Base-by-base conservation (phyloP, 306 rosid species). In the Neltuma alba region DNA sequence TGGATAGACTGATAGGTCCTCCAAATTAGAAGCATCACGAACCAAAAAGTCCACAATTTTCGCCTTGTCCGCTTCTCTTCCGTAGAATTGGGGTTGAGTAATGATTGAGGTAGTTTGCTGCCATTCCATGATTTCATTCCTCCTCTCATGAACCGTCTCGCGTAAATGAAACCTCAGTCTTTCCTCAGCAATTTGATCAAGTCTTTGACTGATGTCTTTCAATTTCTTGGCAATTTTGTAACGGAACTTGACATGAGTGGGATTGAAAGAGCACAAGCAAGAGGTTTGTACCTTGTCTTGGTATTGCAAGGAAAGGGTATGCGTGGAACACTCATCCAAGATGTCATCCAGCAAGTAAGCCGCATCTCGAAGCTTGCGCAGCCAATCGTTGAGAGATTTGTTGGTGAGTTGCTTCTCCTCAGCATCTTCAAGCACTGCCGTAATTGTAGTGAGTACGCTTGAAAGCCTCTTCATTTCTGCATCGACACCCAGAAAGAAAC, bases 21-120 rank as follows among this genome's bases (percentile, higher is more conserved):
- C 44, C 13, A 0, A 41, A 16, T 65, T 13, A 23, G 15, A 10
- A 13, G 70, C 78, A 5, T 21, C 27, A 1, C 28, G 40, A 3
- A 67, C 27, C 14, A 82, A 38, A 11, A 78, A n/a, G 2, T 34
- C 28, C 0, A 64, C 70, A 34, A 34, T 36, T 8, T 64, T 36
- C 21, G 34, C 45, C 12, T 34, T 68, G 0, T 85, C 85, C 0
- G 1, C 47, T 0, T 78, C 83, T 55, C 85, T 78, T 25, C 83
- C 85, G 70, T 67, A 48, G 31, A 81, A 40, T 9, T 75, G 23
- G 20, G 38, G 23, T 13, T 42, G 33, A 5, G 10, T 0, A 13
- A 27, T 6, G 68, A 20, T 9, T 4, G 79, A 85, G 54, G 69
- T 47, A 11, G 83, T 44, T 5, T 30, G 23, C 3, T 55, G 58